phyloP scores from a whole-genome alignment of 805 yeast genomes.

The Candida arabinofermentans region DNA sequence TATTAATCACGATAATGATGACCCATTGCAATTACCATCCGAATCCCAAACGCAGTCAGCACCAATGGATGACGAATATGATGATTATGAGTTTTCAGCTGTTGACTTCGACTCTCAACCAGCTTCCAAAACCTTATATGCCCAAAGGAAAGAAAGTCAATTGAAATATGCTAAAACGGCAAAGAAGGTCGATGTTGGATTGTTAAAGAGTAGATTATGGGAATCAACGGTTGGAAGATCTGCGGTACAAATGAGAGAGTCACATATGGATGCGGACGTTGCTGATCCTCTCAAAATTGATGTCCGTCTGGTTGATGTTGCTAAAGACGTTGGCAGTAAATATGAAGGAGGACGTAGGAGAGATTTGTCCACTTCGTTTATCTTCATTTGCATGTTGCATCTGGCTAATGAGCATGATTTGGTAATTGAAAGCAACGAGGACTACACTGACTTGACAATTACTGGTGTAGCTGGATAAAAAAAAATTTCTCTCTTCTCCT shows the following conservation, averaged over 20 bases:
- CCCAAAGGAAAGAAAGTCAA: constrained; percentile 33
- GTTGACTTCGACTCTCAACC: constrained; percentile 8
- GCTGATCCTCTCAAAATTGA: constrained; percentile 2
- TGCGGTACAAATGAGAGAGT: constrained; percentile 4
- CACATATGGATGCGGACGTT: not conserved
- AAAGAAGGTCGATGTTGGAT: constrained; percentile 72
- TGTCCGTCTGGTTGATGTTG: constrained; percentile 19
- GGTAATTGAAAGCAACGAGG: constrained; percentile 43
- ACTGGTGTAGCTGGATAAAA: constrained; percentile 4
- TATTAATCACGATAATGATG: constrained; percentile 29
- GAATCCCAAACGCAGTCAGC: not conserved
- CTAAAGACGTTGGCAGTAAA: constrained; percentile 29
- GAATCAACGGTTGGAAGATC: constrained; percentile 33
- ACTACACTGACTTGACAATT: constrained; percentile 18
- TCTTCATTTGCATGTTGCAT: constrained; percentile 79
- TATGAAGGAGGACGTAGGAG: constrained; percentile 54
- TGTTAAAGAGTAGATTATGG: constrained; percentile 76
- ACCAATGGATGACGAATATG: constrained; percentile 35
- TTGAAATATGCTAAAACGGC: constrained; percentile 67
- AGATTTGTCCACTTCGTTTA: constrained; percentile 80
- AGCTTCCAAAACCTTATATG: constrained; percentile 1
- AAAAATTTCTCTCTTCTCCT: no score
- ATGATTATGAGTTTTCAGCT: constrained; percentile 26
- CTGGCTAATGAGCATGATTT: constrained; percentile 84
- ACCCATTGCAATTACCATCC: no score